Percentiles rank a stretch among this genome's conserved stretches.
Evolutionary conservation across 495 filamentous ascomycete species (phyloP).

Genomic region (Podospora conica): DNA sequence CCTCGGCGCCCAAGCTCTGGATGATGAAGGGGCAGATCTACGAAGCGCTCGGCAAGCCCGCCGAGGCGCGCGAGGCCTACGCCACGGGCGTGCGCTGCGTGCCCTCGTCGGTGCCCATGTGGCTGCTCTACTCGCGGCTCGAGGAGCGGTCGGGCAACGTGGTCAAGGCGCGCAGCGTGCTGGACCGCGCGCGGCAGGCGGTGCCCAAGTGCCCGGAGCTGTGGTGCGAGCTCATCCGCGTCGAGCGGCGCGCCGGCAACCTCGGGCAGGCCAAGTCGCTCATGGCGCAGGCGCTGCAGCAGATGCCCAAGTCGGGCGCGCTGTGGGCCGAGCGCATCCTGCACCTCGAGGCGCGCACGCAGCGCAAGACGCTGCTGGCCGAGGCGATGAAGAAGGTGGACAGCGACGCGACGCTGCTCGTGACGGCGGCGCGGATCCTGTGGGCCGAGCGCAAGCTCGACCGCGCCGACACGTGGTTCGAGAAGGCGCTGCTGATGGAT

Average conservation of each 20-base stretch:
- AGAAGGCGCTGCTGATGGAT: slow-evolving; percentile 84
- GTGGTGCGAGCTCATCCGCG: slow-evolving; percentile 85
- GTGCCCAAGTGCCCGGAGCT: slow-evolving; percentile 78
- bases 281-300: slow-evolving; percentile 89
- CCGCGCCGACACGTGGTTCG: slow-evolving; percentile 92
- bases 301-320: slow-evolving; percentile 80
- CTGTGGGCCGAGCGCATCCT: slow-evolving; percentile 93
- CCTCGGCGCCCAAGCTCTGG: slow-evolving; percentile 81
- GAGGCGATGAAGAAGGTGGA: slow-evolving; percentile 97
- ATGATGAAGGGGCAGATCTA: slow-evolving; percentile 99
- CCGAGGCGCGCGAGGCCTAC: slow-evolving; percentile 88
- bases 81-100: slow-evolving; percentile 82
- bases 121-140: slow-evolving; percentile 78
- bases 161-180: slow-evolving; percentile 85
- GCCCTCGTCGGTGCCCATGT: slow-evolving; percentile 74
- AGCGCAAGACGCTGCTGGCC: slow-evolving; percentile 80
- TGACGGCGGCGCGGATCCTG: slow-evolving; percentile 50
- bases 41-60: slow-evolving; percentile 65
- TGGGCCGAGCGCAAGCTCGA: slow-evolving; percentile 69
- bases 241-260: slow-evolving; percentile 87
- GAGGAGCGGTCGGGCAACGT: slow-evolving; percentile 80
- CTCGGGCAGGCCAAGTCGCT: slow-evolving; percentile 73
- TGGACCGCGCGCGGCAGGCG: slow-evolving; percentile 82
- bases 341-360: slow-evolving; percentile 83
- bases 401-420: slow-evolving; percentile 78